Evolutionary conservation across 2,329 filamentous ascomycete species (phyloP).

Genomic region (Xylaria sp.): DNA sequence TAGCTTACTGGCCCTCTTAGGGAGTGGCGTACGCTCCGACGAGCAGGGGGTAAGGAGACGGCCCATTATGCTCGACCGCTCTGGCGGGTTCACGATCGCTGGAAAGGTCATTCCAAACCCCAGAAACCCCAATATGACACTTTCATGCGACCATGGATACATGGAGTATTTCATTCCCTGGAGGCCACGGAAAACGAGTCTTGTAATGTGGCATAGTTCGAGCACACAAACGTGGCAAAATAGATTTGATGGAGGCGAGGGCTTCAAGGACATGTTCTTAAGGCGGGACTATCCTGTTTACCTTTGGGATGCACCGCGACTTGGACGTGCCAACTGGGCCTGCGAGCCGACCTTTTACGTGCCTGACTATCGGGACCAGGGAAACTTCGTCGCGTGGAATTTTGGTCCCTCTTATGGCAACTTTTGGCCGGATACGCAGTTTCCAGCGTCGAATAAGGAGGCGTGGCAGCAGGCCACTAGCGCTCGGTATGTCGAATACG

Average conservation of each 20-base stretch:
- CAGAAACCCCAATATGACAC: slow-evolving; percentile 37
- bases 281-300: slow-evolving; percentile 46
- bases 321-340: slow-evolving; percentile 46
- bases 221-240: slow-evolving; percentile 47
- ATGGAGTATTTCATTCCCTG: slow-evolving; percentile 48
- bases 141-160: slow-evolving; percentile 48
- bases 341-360: slow-evolving; percentile 41
- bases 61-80: slow-evolving; percentile 38
- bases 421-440: slow-evolving; percentile 45
- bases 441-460: slow-evolving; percentile 39
- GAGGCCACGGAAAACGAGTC: slow-evolving; percentile 40
- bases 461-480: slow-evolving; percentile 45
- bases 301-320: slow-evolving; percentile 46
- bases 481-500: slow-evolving; percentile 45
- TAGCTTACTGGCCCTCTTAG: too few species aligned
- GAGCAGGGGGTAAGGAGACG: slow-evolving; percentile 13
- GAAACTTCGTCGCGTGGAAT: slow-evolving; percentile 46
- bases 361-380: slow-evolving; percentile 43
- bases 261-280: slow-evolving; percentile 48
- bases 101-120: slow-evolving; percentile 42
- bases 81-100: slow-evolving; percentile 44
- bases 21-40: too few species aligned
- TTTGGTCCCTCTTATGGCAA: slow-evolving; percentile 40
- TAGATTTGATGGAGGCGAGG: slow-evolving; percentile 46
- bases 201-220: slow-evolving; percentile 48